phyloP scores from a whole-genome alignment of 768 basidiomycete species.

The Suillus subluteus region DNA sequence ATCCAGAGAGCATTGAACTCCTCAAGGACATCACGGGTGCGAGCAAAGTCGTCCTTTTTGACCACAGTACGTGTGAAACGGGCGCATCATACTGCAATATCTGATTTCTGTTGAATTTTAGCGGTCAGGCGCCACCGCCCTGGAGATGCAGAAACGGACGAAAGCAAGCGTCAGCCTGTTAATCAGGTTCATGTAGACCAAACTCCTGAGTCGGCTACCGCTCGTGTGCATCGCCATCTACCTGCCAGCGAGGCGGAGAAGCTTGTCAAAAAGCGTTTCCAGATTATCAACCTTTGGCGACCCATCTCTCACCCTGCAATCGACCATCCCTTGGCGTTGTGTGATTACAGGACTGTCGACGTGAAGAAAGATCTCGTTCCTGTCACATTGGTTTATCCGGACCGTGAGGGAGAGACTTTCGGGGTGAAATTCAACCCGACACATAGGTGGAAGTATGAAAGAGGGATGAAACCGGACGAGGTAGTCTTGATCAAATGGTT shows the following conservation, averaged over 20 bases:
- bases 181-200: conserved; percentile 54
- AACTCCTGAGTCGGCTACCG: conserved; percentile 45
- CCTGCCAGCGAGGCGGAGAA: conserved; percentile 47
- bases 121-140: conserved; percentile 52
- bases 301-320: conserved; percentile 51
- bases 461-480: conserved; percentile 52
- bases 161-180: conserved; percentile 47
- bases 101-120: conserved; percentile 19
- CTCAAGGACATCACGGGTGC: conserved; percentile 65
- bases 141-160: conserved; percentile 36
- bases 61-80: conserved; percentile 52
- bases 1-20: conserved; percentile 60
- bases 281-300: conserved; percentile 66
- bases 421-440: conserved; percentile 47
- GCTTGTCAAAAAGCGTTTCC: conserved; percentile 52
- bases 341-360: conserved; percentile 53
- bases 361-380: conserved; percentile 45
- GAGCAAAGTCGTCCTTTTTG: conserved; percentile 61
- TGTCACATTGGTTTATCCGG: conserved; percentile 49
- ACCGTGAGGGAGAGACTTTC: conserved; percentile 55
- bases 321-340: conserved; percentile 56
- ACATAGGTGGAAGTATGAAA: conserved; percentile 56
- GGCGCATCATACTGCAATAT: background rate
- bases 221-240: conserved; percentile 54
- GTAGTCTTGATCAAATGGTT: conserved; percentile 58